phyloP scores from a whole-genome alignment of 306 rosid species.

The Acacia melanoxylon region DNA sequence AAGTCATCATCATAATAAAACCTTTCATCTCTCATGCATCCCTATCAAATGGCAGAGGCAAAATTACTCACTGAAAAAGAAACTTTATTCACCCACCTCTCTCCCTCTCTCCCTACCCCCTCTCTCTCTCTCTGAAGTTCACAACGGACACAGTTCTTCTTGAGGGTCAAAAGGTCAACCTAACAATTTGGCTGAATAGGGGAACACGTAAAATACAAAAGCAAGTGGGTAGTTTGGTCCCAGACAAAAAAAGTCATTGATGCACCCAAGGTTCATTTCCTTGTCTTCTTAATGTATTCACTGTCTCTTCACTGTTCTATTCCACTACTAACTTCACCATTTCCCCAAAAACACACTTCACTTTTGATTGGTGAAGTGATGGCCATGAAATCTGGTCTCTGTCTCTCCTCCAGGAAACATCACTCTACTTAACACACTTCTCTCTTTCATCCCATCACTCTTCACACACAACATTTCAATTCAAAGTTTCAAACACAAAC shows the following conservation, averaged over 20 bases:
- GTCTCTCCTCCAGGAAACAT: conserved; percentile 64
- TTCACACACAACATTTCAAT: conserved; percentile 21
- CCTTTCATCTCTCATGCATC: neutral
- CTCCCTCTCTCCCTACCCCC: neutral
- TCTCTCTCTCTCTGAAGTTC: neutral
- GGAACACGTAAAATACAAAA: neutral
- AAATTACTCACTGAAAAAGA: neutral
- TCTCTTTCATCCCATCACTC: neutral
- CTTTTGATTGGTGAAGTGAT: conserved; percentile 49
- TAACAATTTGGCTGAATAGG: neutral
- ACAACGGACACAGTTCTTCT: neutral
- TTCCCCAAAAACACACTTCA: conserved; percentile 47
- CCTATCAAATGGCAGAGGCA: neutral
- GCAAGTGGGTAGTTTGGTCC: neutral
- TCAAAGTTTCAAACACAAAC: neutral
- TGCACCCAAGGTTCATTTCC: conserved; percentile 22
- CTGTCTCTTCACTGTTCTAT: conserved; percentile 34
- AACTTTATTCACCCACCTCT: neutral
- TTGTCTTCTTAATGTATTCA: conserved; percentile 20
- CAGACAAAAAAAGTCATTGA: neutral
- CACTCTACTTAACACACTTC: conserved; percentile 16
- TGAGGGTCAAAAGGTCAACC: neutral
- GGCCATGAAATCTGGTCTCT: conserved; percentile 48
- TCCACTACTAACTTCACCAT: conserved; percentile 37
- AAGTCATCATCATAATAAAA: neutral